These are phyloP conservation scores for Didymella glomerata DNA, from an alignment of 2,329 filamentous ascomycete genomes.

Conservation along the genomic window DNA sequence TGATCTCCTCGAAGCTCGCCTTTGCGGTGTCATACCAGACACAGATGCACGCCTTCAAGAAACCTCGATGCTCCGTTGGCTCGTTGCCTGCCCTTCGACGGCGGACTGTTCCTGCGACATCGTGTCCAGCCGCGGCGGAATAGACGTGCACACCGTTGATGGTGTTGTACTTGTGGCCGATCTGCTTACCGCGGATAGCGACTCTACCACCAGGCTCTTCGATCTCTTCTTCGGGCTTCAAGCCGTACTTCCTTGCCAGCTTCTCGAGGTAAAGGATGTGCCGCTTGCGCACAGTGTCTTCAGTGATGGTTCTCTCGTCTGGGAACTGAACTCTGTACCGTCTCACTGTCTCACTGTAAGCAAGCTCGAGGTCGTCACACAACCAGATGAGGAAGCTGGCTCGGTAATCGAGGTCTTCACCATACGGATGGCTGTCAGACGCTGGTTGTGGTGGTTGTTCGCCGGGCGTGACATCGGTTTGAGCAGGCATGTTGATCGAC, in stretches of 20 bases:
- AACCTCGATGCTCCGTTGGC: slow-evolving; percentile 2
- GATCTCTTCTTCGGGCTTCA: slow-evolving; percentile 16
- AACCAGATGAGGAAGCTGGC: slow-evolving; percentile 27
- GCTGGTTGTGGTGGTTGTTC: slow-evolving; percentile 16
- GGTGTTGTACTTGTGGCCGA: slow-evolving; percentile 10
- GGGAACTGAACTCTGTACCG: slow-evolving; percentile 22
- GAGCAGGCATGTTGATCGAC: slow-evolving; percentile 27
- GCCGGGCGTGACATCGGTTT: slow-evolving; percentile 1
- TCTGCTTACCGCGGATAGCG: slow-evolving; percentile 19
- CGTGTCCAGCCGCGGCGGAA: neutral
- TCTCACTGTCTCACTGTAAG: slow-evolving; percentile 17
- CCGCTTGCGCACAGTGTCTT: slow-evolving; percentile 26
- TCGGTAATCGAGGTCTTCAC: slow-evolving; percentile 22
- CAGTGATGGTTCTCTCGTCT: slow-evolving; percentile 9
- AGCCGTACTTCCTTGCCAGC: slow-evolving; percentile 19
- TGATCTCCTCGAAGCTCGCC: slow-evolving; percentile 23
- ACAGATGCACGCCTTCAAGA: slow-evolving; percentile 29
- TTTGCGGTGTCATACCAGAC: slow-evolving; percentile 24
- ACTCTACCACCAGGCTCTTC: slow-evolving; percentile 11
- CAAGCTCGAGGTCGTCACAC: slow-evolving; percentile 24
- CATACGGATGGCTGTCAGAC: slow-evolving; percentile 16
- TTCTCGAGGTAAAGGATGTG: slow-evolving; percentile 17
- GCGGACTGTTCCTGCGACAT: neutral
- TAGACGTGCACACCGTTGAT: slow-evolving; percentile 10
- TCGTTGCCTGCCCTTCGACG: neutral